Evolutionary conservation across 768 basidiomycete genomes (phyloP).

Genomic region (Collybiopsis luxurians): DNA sequence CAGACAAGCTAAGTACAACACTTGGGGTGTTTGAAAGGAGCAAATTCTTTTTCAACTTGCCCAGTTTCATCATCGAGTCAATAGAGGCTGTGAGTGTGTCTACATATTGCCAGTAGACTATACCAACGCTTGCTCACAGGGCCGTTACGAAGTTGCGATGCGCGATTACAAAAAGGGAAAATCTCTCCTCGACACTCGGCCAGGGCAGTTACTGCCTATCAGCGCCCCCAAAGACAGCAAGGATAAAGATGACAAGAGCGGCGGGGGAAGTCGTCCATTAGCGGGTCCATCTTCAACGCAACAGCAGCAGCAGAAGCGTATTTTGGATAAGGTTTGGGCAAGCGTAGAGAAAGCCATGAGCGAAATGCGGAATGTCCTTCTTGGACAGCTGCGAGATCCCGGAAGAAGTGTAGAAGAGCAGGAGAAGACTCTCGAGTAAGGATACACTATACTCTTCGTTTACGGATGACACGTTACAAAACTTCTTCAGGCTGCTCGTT

Average conservation of each 20-base stretch:
- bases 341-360: constrained; percentile 93
- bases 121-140: constrained; percentile 46
- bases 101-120: neutral
- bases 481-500: constrained; percentile 65
- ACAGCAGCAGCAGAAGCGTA: constrained; percentile 83
- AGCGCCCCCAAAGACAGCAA: constrained; percentile 57
- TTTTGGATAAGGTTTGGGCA: constrained; percentile 94
- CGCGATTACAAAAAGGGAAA: constrained; percentile 98
- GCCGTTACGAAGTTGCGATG: constrained; percentile 90
- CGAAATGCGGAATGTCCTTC: constrained; percentile 80
- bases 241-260: constrained; percentile 1
- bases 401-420: constrained; percentile 86
- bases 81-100: constrained; percentile 75
- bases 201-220: constrained; percentile 77
- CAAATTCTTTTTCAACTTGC: constrained; percentile 99
- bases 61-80: constrained; percentile 82
- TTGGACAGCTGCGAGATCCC: constrained; percentile 79
- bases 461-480: constrained; percentile 9
- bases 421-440: constrained; percentile 94
- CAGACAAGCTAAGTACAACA: constrained; percentile 88
- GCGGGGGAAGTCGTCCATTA: constrained; percentile 26
- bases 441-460: constrained; percentile 7
- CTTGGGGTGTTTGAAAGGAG: constrained; percentile 94
- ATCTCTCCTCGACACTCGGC: constrained; percentile 84
- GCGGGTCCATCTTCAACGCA: constrained; percentile 42